A percentile compares a stretch with the other conserved stretches of the same genome.
Conservation (phyloP, 1,139 yeast genomes). For the Pneumocystis murina region DNA sequence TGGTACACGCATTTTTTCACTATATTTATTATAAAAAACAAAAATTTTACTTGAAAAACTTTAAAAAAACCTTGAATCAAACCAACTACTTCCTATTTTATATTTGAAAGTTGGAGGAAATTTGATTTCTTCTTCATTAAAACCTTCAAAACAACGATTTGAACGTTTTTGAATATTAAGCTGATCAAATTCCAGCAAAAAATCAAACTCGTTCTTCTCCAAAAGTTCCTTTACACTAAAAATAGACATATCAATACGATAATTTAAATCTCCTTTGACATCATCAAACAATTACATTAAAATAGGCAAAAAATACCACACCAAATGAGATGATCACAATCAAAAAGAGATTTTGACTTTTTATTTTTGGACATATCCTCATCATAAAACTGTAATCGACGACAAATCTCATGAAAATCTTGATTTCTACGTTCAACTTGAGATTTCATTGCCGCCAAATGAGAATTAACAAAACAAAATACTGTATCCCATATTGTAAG, state of each 20-base stretch:
- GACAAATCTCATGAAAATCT: constrained; percentile 8
- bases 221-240: constrained; percentile 32
- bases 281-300: constrained; percentile 20
- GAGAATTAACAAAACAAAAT: constrained; percentile 10
- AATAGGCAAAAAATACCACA: constrained; percentile 1
- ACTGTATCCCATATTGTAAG: constrained; percentile 8
- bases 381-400: constrained; percentile 5
- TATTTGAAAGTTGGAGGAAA: constrained; percentile 67
- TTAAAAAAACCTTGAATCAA: constrained; percentile 11
- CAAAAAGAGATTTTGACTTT: background rate
- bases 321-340: constrained; percentile 7
- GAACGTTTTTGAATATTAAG: constrained; percentile 38
- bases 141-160: constrained; percentile 45
- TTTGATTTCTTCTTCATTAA: constrained; percentile 44
- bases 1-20: constrained; percentile 50
- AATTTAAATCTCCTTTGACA: constrained; percentile 47
- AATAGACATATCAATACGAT: constrained; percentile 38
- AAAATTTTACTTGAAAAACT: constrained; percentile 9
- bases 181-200: constrained; percentile 45
- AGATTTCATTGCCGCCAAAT: constrained; percentile 9
- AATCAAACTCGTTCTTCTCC: constrained; percentile 30
- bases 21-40: constrained; percentile 17
- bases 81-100: constrained; percentile 21
- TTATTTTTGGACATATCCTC: background rate
- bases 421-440: constrained; percentile 7